Base-by-base conservation (phyloP, 805 yeast genomes). In the Yarrowia alimentaria region DNA sequence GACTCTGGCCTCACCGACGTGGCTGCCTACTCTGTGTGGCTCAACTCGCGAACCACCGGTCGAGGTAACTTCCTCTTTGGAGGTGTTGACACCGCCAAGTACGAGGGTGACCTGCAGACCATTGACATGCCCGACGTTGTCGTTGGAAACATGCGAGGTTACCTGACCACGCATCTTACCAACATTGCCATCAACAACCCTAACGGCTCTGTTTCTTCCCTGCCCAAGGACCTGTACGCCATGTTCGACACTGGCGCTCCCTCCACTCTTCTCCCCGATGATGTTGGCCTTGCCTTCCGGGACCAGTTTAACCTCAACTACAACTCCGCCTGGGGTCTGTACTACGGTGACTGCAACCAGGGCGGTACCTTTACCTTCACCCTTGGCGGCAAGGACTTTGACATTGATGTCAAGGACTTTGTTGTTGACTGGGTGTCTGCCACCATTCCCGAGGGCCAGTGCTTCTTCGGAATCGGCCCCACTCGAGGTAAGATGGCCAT, bases 161-260 rank as follows among this genome's bases (percentile, higher is more conserved):
- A 55, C 40, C 50, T 43, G 18, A 43, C 50, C 35, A 31, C 51
- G 19, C 51, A 32, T 21, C 13, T 33, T 20, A 26, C 32, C 33
- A 52, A 54, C 12, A 38, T 58, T 13, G 57, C 54, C 40, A 38
- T 58, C 32, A 53, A 58, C 52, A 52, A 45, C 14, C 42, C 54
- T 31, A 30, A 31, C 19, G 22, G 56, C 24, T 53, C 56, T 11
- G 42, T 33, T 9, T 19, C 33, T 25, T 25, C 20, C 40, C 32
- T 34, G 31, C 32, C 51, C 25, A 32, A 34, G 42, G 37, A 28
- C 16, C 4, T 52, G 9, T 34, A 26, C 18, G 81, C 76, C 3
- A 62, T 77, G 26, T 64, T 81, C 33, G 86, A 81, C 60, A 73
- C 82, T 0, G 83, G 85, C 12, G 72, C 84, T 6, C 70, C 81